A percentile compares a stretch with the other conserved stretches of the same genome.
phyloP scores from a whole-genome alignment of 164 flowering plant genomes.

The Dillenia suffruticosa region DNA sequence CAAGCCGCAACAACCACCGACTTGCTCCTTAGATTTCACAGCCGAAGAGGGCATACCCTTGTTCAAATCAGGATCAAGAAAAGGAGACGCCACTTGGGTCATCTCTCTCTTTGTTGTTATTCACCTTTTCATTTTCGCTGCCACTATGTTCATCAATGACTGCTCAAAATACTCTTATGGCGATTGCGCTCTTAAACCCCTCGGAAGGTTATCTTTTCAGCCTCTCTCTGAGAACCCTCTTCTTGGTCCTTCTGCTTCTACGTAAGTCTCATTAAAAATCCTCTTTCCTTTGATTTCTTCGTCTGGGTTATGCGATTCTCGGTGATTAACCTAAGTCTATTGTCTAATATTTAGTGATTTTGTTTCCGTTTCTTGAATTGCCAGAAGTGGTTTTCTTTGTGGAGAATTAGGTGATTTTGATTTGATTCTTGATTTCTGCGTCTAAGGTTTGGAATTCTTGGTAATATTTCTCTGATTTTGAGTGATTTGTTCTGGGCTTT shows the following conservation, averaged over 20 bases:
- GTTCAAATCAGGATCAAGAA: slow-evolving; percentile 33
- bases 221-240: slow-evolving; percentile 75
- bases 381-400: too few species aligned
- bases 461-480: too few species aligned
- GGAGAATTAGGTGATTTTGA: too few species aligned
- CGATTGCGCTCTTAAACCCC: slow-evolving; percentile 34
- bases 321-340: background rate
- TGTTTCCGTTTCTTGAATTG: background rate
- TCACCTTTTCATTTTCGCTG: slow-evolving; percentile 47
- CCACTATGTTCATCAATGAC: slow-evolving; percentile 61
- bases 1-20: slow-evolving; percentile 14
- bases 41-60: slow-evolving; percentile 21
- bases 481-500: too few species aligned
- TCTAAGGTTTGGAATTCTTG: too few species aligned
- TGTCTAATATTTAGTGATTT: background rate
- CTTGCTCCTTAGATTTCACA: slow-evolving; percentile 2
- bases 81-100: slow-evolving; percentile 53
- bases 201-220: slow-evolving; percentile 73
- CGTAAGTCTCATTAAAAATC: slow-evolving; percentile 31
- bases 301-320: background rate
- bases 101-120: slow-evolving; percentile 53
- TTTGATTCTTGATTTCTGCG: too few species aligned
- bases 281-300: background rate
- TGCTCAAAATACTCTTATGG: slow-evolving; percentile 47
- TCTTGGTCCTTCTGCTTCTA: slow-evolving; percentile 76